Evolutionary conservation across 345 rosid genomes (phyloP), one percentile per base, ranked within the genome.

Genomic region (Aquilaria yunnanensis): DNA sequence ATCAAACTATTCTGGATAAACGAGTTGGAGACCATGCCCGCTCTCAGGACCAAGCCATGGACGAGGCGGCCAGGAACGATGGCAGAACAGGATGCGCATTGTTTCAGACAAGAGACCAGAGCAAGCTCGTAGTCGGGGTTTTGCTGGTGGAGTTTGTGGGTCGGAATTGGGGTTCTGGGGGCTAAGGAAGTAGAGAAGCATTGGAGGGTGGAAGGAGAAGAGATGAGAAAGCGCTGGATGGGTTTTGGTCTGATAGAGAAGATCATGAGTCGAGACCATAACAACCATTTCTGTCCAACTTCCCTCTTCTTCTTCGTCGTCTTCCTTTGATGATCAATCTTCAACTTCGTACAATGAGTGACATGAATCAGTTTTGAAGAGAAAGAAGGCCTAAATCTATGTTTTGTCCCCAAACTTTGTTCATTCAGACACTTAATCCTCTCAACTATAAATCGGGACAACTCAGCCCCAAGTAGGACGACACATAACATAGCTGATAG

Each of bases 1-100:
- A 85, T 81, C 64, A 89, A 77, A 59, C 96, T 87, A 64, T 89
- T 92, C 29, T 66, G 71, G 30, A 92, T 67, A 59, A 79, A 89
- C 62, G 80, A 70, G 76, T 87, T 87, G 4, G 84, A 84, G 33
- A 62, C 68, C n/a, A 81, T 68, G 67, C 96, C 96, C 0, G 80
- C 78, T 59, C 83, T 87, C 13, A 84, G 63, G 37, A 76, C 68
- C 14, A 72, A 65, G 74, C 80, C 62, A 49, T 92, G 98, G 54
- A 81, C 68, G 69, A 74, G 78, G 45, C 65, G 81, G 45, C 92
- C 92, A 56, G 57, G 76, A 61, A 69, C 63, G 5, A 75, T 32
- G 63, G 70, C 74, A 37, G 65, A 74, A 63, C 57, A 57, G 61
- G 75, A 52, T 11, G 88, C 75, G 59, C 85, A 83, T 3, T 62